phyloP scores from a whole-genome alignment of 345 rosid species.

The Citrus reticulata region DNA sequence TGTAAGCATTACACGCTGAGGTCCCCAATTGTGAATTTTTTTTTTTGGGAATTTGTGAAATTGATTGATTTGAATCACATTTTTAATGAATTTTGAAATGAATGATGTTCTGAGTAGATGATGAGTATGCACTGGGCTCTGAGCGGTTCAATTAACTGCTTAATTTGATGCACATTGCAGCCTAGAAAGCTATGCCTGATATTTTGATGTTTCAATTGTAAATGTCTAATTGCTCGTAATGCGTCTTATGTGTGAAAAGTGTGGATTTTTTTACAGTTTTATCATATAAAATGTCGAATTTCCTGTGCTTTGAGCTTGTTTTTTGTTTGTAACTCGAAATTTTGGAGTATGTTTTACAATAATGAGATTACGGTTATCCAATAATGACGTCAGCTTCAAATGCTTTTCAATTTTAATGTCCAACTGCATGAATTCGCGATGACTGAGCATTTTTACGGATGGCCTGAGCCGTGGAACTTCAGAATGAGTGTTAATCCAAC shows the following conservation, averaged over 20 bases:
- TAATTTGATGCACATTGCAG: slow-evolving; percentile 43
- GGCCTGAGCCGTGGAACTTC: no score
- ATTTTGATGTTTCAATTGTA: no score
- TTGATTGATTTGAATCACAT: neutral
- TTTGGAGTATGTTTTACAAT: no score
- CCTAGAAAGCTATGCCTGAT: slow-evolving; percentile 61
- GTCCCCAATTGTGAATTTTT: slow-evolving; percentile 9
- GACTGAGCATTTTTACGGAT: no score
- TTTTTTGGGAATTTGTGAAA: no score
- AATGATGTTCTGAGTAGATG: slow-evolving; percentile 19
- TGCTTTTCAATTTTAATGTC: no score
- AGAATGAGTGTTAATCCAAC: no score
- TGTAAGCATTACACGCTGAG: slow-evolving; percentile 44
- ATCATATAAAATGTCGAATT: no score
- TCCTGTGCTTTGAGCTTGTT: neutral
- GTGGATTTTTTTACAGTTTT: no score
- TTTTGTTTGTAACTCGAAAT: neutral
- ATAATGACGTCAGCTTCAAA: no score
- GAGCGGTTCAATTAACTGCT: slow-evolving; percentile 26
- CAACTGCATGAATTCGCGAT: no score
- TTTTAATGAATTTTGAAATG: neutral
- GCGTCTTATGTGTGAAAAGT: neutral
- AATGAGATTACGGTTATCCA: no score
- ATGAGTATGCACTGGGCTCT: slow-evolving; percentile 71
- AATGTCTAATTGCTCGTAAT: neutral